Evolutionary conservation across 2,329 filamentous ascomycete species (phyloP), one percentile per base, ranked within the genome.

Genomic region (Sarocladium oryzae): DNA sequence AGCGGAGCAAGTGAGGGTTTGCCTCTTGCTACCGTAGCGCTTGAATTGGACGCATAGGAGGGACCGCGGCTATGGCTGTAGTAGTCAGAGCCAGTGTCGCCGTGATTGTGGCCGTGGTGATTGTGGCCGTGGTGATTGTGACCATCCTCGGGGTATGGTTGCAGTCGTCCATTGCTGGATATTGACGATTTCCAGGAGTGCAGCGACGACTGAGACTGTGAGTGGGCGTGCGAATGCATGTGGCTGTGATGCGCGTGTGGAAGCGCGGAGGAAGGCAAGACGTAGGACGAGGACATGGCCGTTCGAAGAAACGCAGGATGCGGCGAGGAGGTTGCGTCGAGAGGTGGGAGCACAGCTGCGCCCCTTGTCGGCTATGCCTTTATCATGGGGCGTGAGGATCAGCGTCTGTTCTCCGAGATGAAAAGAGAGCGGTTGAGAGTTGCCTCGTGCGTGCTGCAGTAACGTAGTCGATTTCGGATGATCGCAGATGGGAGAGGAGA

Each of bases 221-320:
- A 63, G 52, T 67, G 65, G 7, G 69, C 66, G 51, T 70, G 70
- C 6, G 68, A 63, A 56, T 74, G 68, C 41, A 68, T 62, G 53
- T 69, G 63, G 46, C 69, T 69, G 51, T 72, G 66, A 56, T 77
- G 71, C 52, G 69, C 71, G 56, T 74, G 74, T 50, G 74, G 71
- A 41, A 78, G 63, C 35, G 74, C 68, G 32, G 76, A 69, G 32
- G 75, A 71, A n/a, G 78, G 78, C 51, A 81, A 63, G 49, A 72
- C 69, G 60, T 78, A 81, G 20, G 78, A 74, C 33, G 77, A 74
- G 54, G 74, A 70, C 74, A 78, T 78, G 52, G 53, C 46, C 33
- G 26, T 48, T n/a, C 30, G 43, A 37, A 16, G 23, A 20, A 11
- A 36, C 20, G 30, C 20, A 24, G 32, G 40, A 16, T 28, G 40